Base-by-base conservation (phyloP, 2,329 filamentous ascomycete species). In the Neobulgaria alba region DNA sequence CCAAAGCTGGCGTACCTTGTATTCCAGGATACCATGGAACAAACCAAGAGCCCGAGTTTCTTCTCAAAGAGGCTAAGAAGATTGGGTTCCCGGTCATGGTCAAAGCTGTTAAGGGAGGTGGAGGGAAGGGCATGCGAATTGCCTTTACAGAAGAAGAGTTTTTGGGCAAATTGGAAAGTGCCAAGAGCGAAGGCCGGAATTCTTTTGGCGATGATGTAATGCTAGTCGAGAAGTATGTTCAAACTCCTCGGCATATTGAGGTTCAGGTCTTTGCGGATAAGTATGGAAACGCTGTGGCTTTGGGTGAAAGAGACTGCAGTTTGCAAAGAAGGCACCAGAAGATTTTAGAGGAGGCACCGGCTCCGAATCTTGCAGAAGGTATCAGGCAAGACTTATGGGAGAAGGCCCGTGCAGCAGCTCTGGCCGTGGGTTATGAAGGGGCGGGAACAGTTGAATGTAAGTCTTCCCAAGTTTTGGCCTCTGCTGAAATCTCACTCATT, bases 21-120 rank as follows among this genome's bases (percentile, higher is more conserved):
- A 92, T 98, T 36, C 92, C 92, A 0, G 92, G 92, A 1, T 98
- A 98, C 57, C 92, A 96, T 60, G 92, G 92, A 14, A 57, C 71
- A 1, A 85, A 95, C 38, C 92, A 98, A 65, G 77, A 82, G 36
- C 69, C 73, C 34, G 61, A 66, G 41, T 63, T 75, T 50, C 61
- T 82, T 18, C 59, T 86, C 41, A 66, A 69, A 8, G 79, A 90
- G 59, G 90, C 92, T 5, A 75, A 75, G 53, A 77, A 84, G 49
- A 68, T 83, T 50, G 69, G 68, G 19, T 84, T 80, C 51, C 79
- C 79, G 10, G 81, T 88, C 5, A 71, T 88, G 55, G 68, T 87
- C 38, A 94, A 95, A 68, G 86, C 84, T 48, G 83, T 86, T 10
- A 77, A 77, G 45, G 84, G 83, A 5, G 85, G 87, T 21, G 87